phyloP scores from a whole-genome alignment of 495 filamentous ascomycete species.

The Extremus antarcticus region DNA sequence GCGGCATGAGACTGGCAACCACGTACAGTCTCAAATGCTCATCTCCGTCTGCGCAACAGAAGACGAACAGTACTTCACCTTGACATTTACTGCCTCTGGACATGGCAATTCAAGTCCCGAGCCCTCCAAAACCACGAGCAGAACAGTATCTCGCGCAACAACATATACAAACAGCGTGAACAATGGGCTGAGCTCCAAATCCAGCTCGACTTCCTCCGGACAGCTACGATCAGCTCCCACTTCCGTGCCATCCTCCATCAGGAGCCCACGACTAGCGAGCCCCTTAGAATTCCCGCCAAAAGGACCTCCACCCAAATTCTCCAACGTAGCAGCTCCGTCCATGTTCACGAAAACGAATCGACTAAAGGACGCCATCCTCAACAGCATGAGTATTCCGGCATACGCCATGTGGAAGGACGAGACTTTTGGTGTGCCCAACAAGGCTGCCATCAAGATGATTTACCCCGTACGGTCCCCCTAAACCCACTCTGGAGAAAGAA shows the following conservation, averaged over 20 bases:
- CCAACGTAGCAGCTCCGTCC: constrained; percentile 42
- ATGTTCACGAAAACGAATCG: constrained; percentile 51
- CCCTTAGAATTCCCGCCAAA: constrained; percentile 42
- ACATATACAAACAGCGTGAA: constrained; percentile 11
- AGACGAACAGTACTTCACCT: constrained; percentile 49
- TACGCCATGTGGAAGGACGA: constrained; percentile 64
- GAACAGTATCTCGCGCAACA: constrained; percentile 21
- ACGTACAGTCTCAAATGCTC: constrained; percentile 51
- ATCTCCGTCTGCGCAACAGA: constrained; percentile 53
- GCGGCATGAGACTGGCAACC: constrained; percentile 24
- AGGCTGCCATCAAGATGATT: constrained; percentile 45
- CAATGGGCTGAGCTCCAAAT: constrained; percentile 18
- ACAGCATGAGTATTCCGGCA: constrained; percentile 55
- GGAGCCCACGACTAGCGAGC: background rate
- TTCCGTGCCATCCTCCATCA: constrained; percentile 25
- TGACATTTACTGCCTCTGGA: constrained; percentile 47
- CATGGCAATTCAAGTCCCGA: constrained; percentile 25
- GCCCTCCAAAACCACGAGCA: constrained; percentile 12
- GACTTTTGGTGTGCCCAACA: constrained; percentile 53
- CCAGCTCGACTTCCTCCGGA: constrained; percentile 22
- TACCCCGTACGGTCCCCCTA: too few species aligned
- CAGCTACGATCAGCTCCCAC: constrained; percentile 12
- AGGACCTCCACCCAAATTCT: constrained; percentile 43
- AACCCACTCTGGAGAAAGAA: too few species aligned
- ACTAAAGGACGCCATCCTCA: constrained; percentile 61